Conservation (phyloP, 352 stramenopile genomes). For the Phytophthora multivora region DNA sequence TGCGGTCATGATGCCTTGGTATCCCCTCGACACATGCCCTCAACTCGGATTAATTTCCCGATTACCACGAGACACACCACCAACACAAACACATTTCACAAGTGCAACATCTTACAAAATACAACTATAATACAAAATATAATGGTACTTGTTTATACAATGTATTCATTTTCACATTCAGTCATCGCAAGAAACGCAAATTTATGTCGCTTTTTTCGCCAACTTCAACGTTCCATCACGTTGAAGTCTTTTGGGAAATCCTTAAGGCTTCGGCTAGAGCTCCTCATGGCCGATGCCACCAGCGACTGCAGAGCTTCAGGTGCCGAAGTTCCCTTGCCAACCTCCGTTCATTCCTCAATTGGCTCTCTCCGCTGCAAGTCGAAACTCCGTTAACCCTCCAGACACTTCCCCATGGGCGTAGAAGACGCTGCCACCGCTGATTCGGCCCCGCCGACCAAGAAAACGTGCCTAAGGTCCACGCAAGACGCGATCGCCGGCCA, state of each 20-base stretch:
- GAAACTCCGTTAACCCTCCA: neutral
- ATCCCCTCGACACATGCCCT: slow-evolving; percentile 1
- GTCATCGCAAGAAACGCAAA: slow-evolving; percentile 23
- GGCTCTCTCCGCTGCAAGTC: slow-evolving; percentile 24
- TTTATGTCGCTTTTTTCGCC: slow-evolving; percentile 31
- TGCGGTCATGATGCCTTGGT: neutral
- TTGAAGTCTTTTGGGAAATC: slow-evolving; percentile 19
- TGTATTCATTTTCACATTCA: neutral
- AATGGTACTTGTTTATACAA: too few relatives aligned
- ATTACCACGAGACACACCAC: slow-evolving; percentile 16
- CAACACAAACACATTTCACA: neutral
- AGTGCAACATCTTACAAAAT: slow-evolving; percentile 4
- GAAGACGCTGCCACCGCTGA: slow-evolving; percentile 17
- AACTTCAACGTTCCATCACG: slow-evolving; percentile 28
- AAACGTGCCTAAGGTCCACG: slow-evolving; percentile 35
- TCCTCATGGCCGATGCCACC: too few relatives aligned
- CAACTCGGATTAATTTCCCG: slow-evolving; percentile 16
- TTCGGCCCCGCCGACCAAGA: slow-evolving; percentile 13
- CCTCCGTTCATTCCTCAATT: slow-evolving; percentile 37
- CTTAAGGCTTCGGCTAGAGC: too few relatives aligned
- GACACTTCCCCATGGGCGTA: slow-evolving; percentile 28
- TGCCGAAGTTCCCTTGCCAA: neutral
- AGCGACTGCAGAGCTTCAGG: neutral
- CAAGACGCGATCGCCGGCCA: slow-evolving; percentile 39
- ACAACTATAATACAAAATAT: neutral